Evolutionary conservation across 2,329 filamentous ascomycete genomes (phyloP).

Genomic region (Penicillium sclerotigenum): DNA sequence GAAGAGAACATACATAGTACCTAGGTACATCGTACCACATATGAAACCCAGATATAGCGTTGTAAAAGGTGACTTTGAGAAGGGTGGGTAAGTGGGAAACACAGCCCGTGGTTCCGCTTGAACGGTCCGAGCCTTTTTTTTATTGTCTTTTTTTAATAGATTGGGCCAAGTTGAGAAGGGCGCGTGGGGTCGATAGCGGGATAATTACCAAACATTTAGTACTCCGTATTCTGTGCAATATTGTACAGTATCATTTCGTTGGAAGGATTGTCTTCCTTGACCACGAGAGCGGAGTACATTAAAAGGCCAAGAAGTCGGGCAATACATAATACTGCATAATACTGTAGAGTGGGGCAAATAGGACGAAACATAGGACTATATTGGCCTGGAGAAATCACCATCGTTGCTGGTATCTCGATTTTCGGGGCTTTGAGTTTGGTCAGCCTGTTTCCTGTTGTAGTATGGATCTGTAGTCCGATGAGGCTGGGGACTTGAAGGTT

Average conservation of each 20-base stretch:
- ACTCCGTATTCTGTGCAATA: not conserved
- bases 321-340: not conserved
- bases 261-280: not conserved
- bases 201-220: not conserved
- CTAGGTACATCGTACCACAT: not conserved
- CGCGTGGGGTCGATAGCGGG: not conserved
- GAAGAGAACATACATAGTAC: not conserved
- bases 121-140: slow-evolving; percentile 7
- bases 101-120: slow-evolving; percentile 4
- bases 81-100: not conserved
- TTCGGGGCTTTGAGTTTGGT: not conserved
- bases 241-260: not conserved
- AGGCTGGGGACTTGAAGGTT: not conserved
- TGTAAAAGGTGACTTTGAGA: not conserved
- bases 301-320: not conserved
- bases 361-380: not conserved
- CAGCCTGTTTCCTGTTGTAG: not conserved
- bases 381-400: not conserved
- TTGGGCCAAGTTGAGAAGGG: not conserved
- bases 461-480: not conserved
- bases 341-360: not conserved
- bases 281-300: not conserved
- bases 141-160: not conserved
- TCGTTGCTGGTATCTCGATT: not conserved
- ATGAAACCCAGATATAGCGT: not conserved